Evolutionary conservation across 176 grass and related monocot genomes (phyloP).

Genomic region (Avena insularis): DNA sequence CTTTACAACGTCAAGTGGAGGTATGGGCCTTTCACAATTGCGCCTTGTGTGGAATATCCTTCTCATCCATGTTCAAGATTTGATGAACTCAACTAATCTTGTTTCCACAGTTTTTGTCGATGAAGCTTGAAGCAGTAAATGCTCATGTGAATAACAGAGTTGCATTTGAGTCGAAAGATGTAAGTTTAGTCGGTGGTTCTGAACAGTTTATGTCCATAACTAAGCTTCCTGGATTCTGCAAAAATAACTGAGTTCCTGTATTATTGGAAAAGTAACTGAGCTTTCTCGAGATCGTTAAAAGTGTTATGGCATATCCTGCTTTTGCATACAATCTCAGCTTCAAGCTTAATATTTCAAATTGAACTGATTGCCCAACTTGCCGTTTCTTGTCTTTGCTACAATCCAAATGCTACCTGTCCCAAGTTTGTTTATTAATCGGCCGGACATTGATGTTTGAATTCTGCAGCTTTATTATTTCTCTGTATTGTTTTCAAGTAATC

Average conservation of each 20-base stretch:
- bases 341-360: constrained; percentile 11
- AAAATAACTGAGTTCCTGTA: neutral
- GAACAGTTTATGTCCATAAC: neutral
- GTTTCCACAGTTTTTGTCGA: constrained; percentile 79
- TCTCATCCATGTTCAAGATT: neutral
- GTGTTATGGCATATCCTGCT: neutral
- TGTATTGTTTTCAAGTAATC: neutral
- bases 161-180: constrained; percentile 79
- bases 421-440: neutral
- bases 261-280: neutral
- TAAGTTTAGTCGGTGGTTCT: constrained; percentile 55
- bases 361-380: neutral
- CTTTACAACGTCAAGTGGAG: constrained; percentile 94
- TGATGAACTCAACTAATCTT: neutral
- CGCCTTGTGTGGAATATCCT: constrained; percentile 7
- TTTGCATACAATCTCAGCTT: constrained; percentile 9
- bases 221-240: neutral
- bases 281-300: neutral
- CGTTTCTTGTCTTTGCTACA: constrained; percentile 16
- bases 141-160: constrained; percentile 58
- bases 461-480: neutral
- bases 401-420: neutral
- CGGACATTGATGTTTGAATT: neutral
- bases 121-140: constrained; percentile 98
- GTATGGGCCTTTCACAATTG: constrained; percentile 42